Percentiles rank a stretch among this genome's conserved stretches.
These are phyloP conservation scores for Cladosporium sp. DNA, from an alignment of 2,329 filamentous ascomycete genomes.

Conservation along the genomic window DNA sequence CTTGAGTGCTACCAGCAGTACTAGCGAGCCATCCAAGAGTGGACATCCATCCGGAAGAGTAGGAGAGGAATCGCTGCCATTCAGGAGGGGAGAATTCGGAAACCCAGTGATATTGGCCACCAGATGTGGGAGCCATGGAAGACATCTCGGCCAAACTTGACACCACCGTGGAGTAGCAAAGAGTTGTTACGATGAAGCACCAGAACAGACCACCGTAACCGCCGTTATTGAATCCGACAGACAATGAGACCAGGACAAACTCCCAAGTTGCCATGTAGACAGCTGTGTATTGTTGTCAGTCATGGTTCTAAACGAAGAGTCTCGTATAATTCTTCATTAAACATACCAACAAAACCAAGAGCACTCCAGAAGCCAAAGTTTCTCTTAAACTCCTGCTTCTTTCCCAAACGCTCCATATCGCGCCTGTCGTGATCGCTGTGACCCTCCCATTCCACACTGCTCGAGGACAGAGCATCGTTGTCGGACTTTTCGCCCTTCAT, in stretches of 20 bases:
- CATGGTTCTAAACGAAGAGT: background rate
- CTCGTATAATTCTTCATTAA: background rate
- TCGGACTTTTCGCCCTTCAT: background rate
- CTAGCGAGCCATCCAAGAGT: slow-evolving; percentile 35
- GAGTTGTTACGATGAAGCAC: slow-evolving; percentile 28
- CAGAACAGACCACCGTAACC: slow-evolving; percentile 31
- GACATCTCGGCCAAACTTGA: slow-evolving; percentile 30
- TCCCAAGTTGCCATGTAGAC: slow-evolving; percentile 31
- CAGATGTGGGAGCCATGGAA: slow-evolving; percentile 30
- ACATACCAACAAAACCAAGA: slow-evolving; percentile 26
- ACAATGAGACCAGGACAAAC: slow-evolving; percentile 28
- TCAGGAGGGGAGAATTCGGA: slow-evolving; percentile 29
- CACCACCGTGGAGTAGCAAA: slow-evolving; percentile 26
- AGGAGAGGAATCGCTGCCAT: slow-evolving; percentile 25
- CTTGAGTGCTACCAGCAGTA: slow-evolving; percentile 31
- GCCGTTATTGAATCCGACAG: slow-evolving; percentile 28
- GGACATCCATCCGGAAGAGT: slow-evolving; percentile 31
- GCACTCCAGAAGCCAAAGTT: slow-evolving; percentile 27
- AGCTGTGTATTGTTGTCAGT: slow-evolving; percentile 1
- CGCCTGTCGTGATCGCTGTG: slow-evolving; percentile 9
- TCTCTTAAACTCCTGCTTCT: slow-evolving; percentile 25
- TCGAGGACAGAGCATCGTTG: background rate
- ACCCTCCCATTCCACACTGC: slow-evolving; percentile 1
- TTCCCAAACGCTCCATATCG: slow-evolving; percentile 29
- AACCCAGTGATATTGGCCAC: slow-evolving; percentile 31